These are phyloP conservation scores for Ilyonectria mors-panacis DNA, from an alignment of 2,329 filamentous ascomycete genomes.

Conservation along the genomic window DNA sequence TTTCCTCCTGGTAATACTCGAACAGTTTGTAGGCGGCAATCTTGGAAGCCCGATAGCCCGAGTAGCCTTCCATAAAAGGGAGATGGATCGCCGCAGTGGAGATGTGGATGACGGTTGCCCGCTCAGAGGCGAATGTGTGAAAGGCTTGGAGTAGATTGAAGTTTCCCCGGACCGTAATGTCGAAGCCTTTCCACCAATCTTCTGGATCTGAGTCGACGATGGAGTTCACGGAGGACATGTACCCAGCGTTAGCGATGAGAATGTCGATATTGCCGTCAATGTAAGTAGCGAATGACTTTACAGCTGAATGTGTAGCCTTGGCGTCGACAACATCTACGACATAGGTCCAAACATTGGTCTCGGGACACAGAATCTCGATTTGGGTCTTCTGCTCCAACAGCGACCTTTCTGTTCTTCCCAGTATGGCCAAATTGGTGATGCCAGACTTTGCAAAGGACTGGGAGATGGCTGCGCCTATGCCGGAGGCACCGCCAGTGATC, in stretches of 20 bases:
- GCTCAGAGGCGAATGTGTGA: constrained; percentile 43
- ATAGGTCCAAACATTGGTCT: constrained; percentile 60
- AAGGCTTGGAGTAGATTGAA: constrained; percentile 50
- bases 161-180: constrained; percentile 50
- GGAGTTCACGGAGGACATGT: constrained; percentile 33
- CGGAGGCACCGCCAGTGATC: constrained; percentile 75
- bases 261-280: constrained; percentile 55
- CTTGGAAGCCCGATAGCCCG: constrained; percentile 60
- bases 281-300: constrained; percentile 35
- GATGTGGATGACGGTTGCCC: constrained; percentile 47
- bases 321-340: constrained; percentile 52
- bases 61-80: constrained; percentile 48
- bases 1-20: constrained; percentile 58
- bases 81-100: constrained; percentile 41
- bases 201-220: constrained; percentile 38
- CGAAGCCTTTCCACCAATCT: constrained; percentile 47
- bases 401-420: constrained; percentile 55
- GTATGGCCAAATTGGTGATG: constrained; percentile 56
- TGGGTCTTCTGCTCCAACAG: constrained; percentile 49
- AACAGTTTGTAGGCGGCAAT: constrained; percentile 58
- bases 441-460: constrained; percentile 65
- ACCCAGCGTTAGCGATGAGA: constrained; percentile 53
- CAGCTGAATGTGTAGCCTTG: constrained; percentile 29
- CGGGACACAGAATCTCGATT: constrained; percentile 65
- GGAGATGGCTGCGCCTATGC: constrained; percentile 75